These are phyloP conservation scores for Mycosarcoma mackinlayi DNA, from an alignment of 1,284 basidiomycete species.

Conservation along the genomic window DNA sequence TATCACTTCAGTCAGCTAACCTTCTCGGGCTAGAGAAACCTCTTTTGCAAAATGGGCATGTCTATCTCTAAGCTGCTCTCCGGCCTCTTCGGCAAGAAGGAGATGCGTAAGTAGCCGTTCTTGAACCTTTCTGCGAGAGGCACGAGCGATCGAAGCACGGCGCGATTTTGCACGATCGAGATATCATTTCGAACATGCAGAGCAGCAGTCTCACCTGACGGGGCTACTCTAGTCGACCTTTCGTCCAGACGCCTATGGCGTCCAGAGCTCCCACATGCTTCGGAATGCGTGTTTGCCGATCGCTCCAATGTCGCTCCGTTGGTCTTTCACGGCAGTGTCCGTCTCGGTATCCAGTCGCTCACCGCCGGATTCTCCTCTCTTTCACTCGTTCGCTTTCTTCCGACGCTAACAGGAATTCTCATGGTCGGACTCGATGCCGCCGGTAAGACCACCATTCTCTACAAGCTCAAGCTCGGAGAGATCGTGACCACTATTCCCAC, in stretches of 20 bases:
- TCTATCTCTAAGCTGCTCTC: slow-evolving; percentile 68
- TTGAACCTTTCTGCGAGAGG: neutral
- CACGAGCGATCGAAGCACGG: slow-evolving; percentile 5
- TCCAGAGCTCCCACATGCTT: no score
- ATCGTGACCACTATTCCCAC: slow-evolving; percentile 99
- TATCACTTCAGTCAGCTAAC: slow-evolving; percentile 8
- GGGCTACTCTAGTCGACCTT: neutral
- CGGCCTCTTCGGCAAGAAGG: slow-evolving; percentile 68
- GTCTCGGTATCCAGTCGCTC: no score
- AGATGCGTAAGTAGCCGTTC: slow-evolving; percentile 62
- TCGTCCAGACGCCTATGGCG: neutral
- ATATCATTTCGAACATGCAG: neutral
- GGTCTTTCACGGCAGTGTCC: no score
- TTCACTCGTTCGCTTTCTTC: neutral
- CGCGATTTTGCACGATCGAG: neutral
- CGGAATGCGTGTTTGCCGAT: no score
- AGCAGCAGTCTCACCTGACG: no score
- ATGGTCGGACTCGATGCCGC: slow-evolving; percentile 95
- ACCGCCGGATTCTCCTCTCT: neutral
- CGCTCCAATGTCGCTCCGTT: no score
- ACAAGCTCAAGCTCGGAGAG: slow-evolving; percentile 99
- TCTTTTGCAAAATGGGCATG: slow-evolving; percentile 59
- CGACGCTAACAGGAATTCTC: slow-evolving; percentile 67
- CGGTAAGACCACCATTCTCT: slow-evolving; percentile 84
- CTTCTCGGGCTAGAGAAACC: slow-evolving; percentile 46